Evolutionary conservation across 2,329 filamentous ascomycete species (phyloP).

Genomic region (Penicillium vulpinum): DNA sequence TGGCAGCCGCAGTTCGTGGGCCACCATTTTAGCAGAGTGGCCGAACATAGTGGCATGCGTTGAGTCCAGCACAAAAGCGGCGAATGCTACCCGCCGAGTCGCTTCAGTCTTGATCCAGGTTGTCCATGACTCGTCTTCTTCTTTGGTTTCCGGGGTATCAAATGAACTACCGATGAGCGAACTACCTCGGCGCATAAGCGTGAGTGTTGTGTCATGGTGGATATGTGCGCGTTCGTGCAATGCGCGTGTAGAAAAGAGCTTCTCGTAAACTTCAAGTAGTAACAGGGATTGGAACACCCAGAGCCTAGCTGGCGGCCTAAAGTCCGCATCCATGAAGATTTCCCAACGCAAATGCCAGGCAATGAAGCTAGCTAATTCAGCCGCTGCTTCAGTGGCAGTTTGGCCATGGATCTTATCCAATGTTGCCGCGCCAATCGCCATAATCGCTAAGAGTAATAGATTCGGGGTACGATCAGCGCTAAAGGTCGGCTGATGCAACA

Average conservation of each 20-base stretch:
- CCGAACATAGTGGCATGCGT: constrained; percentile 98
- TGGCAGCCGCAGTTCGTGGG: constrained; percentile 88
- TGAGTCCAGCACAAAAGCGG: constrained; percentile 91
- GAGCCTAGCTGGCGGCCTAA: constrained; percentile 85
- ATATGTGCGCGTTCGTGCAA: constrained; percentile 95
- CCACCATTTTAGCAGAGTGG: constrained; percentile 94
- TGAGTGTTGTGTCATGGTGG: constrained; percentile 93
- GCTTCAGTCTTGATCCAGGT: constrained; percentile 95
- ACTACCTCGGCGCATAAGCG: constrained; percentile 88
- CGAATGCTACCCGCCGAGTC: constrained; percentile 84
- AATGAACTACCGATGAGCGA: constrained; percentile 82
- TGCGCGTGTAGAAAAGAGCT: constrained; percentile 92
- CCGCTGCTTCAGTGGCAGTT: constrained; percentile 71
- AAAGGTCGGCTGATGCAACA: constrained; percentile 92
- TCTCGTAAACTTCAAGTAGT: constrained; percentile 90
- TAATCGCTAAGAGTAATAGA: constrained; percentile 80
- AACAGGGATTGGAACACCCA: constrained; percentile 95
- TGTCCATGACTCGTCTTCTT: constrained; percentile 85
- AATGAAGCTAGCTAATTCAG: constrained; percentile 82
- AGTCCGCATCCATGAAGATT: constrained; percentile 88
- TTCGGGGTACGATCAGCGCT: constrained; percentile 83
- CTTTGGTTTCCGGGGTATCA: constrained; percentile 76
- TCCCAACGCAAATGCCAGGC: constrained; percentile 95
- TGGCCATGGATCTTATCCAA: constrained; percentile 78
- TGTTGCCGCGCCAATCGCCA: constrained; percentile 88